Evolutionary conservation across 192 early-diverging fungal genomes (phyloP).

Genomic region (Coemansia sp.): DNA sequence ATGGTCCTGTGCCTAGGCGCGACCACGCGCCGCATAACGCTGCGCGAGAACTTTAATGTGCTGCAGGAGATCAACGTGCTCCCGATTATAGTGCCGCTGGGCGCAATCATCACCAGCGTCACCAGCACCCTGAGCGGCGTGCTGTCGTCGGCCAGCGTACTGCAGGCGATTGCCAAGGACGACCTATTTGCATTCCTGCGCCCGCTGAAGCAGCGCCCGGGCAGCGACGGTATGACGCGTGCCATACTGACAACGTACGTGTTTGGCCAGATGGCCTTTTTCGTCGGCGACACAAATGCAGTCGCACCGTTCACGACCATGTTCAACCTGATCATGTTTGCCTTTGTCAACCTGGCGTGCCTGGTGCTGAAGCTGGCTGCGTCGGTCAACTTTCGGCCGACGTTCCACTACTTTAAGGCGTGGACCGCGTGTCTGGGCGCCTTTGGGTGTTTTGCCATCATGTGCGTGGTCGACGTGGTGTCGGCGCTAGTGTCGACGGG

Average conservation of each 20-base stretch:
- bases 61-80: slow-evolving; percentile 62
- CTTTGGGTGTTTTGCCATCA: slow-evolving; percentile 52
- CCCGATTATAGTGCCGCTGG: slow-evolving; percentile 56
- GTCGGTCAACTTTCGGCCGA: slow-evolving; percentile 69
- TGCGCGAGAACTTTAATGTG: slow-evolving; percentile 62
- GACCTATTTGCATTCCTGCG: slow-evolving; percentile 56
- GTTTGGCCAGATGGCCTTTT: slow-evolving; percentile 57
- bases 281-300: slow-evolving; percentile 61
- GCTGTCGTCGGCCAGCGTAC: slow-evolving; percentile 60
- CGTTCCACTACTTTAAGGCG: slow-evolving; percentile 64
- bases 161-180: slow-evolving; percentile 68
- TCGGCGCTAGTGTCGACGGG: slow-evolving; percentile 52
- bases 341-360: slow-evolving; percentile 65
- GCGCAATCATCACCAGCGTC: slow-evolving; percentile 60
- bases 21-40: slow-evolving; percentile 56
- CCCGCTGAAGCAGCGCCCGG: slow-evolving; percentile 19
- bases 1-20: slow-evolving; percentile 59
- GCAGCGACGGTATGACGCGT: slow-evolving; percentile 22
- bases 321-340: slow-evolving; percentile 63
- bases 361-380: slow-evolving; percentile 62
- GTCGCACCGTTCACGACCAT: slow-evolving; percentile 67
- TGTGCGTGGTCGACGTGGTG: slow-evolving; percentile 57
- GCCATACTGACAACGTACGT: slow-evolving; percentile 44
- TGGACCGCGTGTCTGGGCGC: slow-evolving; percentile 62
- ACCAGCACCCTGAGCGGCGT: slow-evolving; percentile 61